phyloP scores from a whole-genome alignment of 495 filamentous ascomycete genomes.

The Penicillium taxi region DNA sequence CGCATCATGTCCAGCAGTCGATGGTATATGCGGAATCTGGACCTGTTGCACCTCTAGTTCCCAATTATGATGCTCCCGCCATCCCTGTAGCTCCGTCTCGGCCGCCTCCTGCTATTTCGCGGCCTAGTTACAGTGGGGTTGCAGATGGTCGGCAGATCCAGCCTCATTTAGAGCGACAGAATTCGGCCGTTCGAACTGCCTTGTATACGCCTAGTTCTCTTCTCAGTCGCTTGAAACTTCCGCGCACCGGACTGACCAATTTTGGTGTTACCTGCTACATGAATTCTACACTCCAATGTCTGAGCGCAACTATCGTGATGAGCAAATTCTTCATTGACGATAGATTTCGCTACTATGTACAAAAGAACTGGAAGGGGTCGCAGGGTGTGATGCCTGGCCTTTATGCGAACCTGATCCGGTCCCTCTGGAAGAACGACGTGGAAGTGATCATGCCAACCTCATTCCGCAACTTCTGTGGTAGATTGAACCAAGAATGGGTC shows the following conservation, averaged over 20 bases:
- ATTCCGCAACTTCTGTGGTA: constrained; percentile 49
- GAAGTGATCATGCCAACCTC: constrained; percentile 49
- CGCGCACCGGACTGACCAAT: constrained; percentile 70
- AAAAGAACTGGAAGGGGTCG: constrained; percentile 61
- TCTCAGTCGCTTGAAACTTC: constrained; percentile 44
- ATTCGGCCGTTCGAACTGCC: constrained; percentile 38
- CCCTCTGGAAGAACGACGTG: constrained; percentile 64
- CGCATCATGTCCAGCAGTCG: constrained; percentile 63
- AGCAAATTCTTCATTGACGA: constrained; percentile 57
- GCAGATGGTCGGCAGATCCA: constrained; percentile 56
- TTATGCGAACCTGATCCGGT: constrained; percentile 65
- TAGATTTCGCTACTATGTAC: constrained; percentile 48
- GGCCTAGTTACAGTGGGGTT: constrained; percentile 82
- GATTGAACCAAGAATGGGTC: constrained; percentile 51
- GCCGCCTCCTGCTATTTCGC: constrained; percentile 77
- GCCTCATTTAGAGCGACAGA: constrained; percentile 40
- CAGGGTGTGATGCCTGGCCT: constrained; percentile 73
- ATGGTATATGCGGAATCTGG: constrained; percentile 48
- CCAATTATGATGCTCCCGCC: constrained; percentile 28
- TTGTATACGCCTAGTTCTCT: constrained; percentile 37
- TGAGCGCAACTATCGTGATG: constrained; percentile 68
- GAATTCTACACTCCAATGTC: constrained; percentile 77
- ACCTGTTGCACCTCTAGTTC: constrained; percentile 13
- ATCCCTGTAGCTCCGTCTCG: constrained; percentile 44
- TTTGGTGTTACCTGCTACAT: constrained; percentile 82